Base-by-base conservation (phyloP, 2,329 filamentous ascomycete genomes). In the Penicillium sp. region DNA sequence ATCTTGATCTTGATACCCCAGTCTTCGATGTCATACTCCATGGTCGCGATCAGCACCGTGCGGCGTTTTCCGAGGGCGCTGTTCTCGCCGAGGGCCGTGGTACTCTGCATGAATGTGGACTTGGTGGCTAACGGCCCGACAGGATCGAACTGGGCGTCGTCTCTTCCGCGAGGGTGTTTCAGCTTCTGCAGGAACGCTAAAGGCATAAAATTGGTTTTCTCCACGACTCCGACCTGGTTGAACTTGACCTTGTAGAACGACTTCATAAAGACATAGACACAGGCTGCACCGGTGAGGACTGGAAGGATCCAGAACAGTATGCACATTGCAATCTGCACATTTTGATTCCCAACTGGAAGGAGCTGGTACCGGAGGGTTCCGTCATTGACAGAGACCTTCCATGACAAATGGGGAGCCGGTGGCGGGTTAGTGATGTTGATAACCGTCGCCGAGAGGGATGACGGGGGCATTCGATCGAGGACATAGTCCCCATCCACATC, bases 1-100 rank as follows among this genome's bases (percentile, higher is more conserved):
- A 85, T 85, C 65, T 85, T 85, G 63, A 85, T 80, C 64, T 83
- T 84, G 65, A 84, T 81, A 4, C 65, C 72, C 78, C 81, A 84
- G 54, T 85, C 81, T 46, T 81, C 78, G 47, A 85, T 85, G 48
- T 84, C 80, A 61, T 85, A 85, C 59, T 85, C 81, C 79, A 84
- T 83, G 10, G 81, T 84, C 8, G 80, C 81, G 36, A 85, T 83
- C 18, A 85, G 70, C 3, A 83, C 77, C 30, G 75, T 83, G 8
- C 77, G 69, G 26, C 70, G 50, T 33, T 54, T 48, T 2, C 25
- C 48, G 1, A 33, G 49, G 11, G 67, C 60, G 9, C 47, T 41
- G 26, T 48, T 57, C 15, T 39, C 46, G 16, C 52, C 59, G 14
- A 66, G 55, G 2, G 57, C 60, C 17, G 63, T 55, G 6, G 56